Evolutionary conservation across 495 filamentous ascomycete genomes (phyloP).

Genomic region (Neurospora terricola): DNA sequence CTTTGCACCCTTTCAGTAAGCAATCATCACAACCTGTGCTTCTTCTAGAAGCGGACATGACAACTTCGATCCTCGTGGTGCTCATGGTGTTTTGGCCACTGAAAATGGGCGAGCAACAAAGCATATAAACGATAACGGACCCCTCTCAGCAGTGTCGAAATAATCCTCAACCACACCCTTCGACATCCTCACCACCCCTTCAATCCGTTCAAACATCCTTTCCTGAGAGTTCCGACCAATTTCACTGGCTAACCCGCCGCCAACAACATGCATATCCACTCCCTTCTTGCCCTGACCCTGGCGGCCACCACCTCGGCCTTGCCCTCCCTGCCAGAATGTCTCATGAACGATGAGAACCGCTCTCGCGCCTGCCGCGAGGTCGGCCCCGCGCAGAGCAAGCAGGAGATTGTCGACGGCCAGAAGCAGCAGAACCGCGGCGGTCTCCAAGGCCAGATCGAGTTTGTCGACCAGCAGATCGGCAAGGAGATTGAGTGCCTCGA

Average conservation of each 20-base stretch:
- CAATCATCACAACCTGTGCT: neutral
- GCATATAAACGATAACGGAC: neutral
- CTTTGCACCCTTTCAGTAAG: neutral
- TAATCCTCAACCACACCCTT: neutral
- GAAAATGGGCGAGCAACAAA: neutral
- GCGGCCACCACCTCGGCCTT: conserved; percentile 10
- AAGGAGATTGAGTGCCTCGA: neutral
- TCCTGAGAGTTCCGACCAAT: neutral
- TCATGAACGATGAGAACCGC: neutral
- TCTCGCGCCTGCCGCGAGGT: neutral
- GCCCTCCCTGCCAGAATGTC: conserved; percentile 2
- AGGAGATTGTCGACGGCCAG: neutral
- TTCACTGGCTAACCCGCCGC: neutral
- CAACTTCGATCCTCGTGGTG: neutral
- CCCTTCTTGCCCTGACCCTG: conserved; percentile 10
- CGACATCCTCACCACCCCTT: neutral
- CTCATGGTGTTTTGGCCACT: neutral
- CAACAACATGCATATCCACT: conserved; percentile 14
- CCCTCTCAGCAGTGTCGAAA: neutral
- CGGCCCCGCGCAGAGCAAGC: neutral
- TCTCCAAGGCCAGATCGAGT: neutral
- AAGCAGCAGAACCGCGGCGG: neutral
- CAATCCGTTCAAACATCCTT: neutral
- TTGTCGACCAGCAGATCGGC: neutral
- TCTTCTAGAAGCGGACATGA: neutral